A percentile compares a stretch with the other conserved stretches of the same genome.
phyloP scores from a whole-genome alignment of 148 eudicot species.

The Chenopodium berlandieri region DNA sequence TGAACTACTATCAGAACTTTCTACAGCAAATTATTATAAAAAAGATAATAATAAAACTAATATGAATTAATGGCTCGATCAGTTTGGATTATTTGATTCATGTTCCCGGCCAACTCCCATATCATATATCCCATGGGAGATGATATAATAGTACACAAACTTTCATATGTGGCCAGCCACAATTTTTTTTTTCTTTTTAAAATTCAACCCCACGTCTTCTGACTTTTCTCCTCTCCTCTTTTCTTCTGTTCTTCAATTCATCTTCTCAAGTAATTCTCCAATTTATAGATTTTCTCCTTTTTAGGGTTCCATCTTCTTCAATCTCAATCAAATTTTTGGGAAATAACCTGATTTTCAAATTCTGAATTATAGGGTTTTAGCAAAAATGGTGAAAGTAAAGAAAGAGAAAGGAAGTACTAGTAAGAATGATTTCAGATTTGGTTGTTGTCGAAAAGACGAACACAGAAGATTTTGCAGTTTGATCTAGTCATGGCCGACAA shows the following conservation, averaged over 20 bases:
- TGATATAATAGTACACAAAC: too few relatives aligned
- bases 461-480: background rate
- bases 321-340: background rate
- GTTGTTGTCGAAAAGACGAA: background rate
- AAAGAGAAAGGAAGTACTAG: conserved; percentile 19
- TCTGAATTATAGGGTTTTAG: background rate
- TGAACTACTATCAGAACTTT: too few relatives aligned
- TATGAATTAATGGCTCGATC: too few relatives aligned
- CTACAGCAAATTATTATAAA: too few relatives aligned
- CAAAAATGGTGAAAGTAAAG: conserved; percentile 23
- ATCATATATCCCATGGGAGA: too few relatives aligned
- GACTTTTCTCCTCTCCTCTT: background rate
- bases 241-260: too few relatives aligned
- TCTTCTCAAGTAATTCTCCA: background rate
- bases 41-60: too few relatives aligned
- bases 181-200: too few relatives aligned
- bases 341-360: background rate
- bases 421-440: conserved; percentile 6
- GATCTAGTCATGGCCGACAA: too few relatives aligned
- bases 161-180: too few relatives aligned
- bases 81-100: too few relatives aligned
- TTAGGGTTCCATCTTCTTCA: conserved; percentile 7
- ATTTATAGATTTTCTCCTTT: background rate
- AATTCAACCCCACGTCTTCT: background rate
- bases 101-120: too few relatives aligned